Base-by-base conservation (phyloP, 768 basidiomycete species). In the Lentinula boryana region DNA sequence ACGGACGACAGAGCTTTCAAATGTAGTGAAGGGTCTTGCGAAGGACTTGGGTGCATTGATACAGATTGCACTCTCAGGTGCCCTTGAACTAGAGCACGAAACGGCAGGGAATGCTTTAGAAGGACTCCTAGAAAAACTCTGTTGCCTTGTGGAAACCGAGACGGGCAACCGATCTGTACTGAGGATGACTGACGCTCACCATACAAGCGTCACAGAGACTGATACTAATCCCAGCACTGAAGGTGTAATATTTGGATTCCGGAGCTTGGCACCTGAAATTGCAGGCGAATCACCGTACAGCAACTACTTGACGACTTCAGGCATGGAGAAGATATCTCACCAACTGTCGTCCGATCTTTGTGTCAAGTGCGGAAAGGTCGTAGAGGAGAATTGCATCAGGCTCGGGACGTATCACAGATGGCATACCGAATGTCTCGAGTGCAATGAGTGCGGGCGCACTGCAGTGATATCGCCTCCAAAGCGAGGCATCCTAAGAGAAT, bases 41-140 rank as follows among this genome's bases (percentile, higher is more conserved):
- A 97, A 99, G 74, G 98, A 99, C 74, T 87, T 99, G 70, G 98
- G 98, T 79, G 98, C 98, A 74, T 85, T 99, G 57, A 98, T 99
- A 64, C 90, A 97, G 52, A 98, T 98, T 63, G 95, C 97, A 3
- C 79, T 99, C 52, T 98, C 97, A 0, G 95, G 94, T 5, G 93
- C 94, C 3, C 81, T 99, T 63, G 97, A 94, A 75, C 81, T 99
- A 32, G 96, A 99, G 74, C 81, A 94, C 61, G 97, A 99, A 38
- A 21, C 32, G 53, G 13, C 33, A 23, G 53, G 83, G 43, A 87
- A 89, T 60, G 94, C 95, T 1, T 90, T 98, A 82, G 77, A 86
- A 5, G 87, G 84, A 33, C 96, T 97, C 77, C 82, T 99, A 62
- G 93, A 95, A 67, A 91, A 96, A 70, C 82, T 99, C 51, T 92